Base-by-base conservation (phyloP, 768 basidiomycete species). In the Kwoniella bestiolae region DNA sequence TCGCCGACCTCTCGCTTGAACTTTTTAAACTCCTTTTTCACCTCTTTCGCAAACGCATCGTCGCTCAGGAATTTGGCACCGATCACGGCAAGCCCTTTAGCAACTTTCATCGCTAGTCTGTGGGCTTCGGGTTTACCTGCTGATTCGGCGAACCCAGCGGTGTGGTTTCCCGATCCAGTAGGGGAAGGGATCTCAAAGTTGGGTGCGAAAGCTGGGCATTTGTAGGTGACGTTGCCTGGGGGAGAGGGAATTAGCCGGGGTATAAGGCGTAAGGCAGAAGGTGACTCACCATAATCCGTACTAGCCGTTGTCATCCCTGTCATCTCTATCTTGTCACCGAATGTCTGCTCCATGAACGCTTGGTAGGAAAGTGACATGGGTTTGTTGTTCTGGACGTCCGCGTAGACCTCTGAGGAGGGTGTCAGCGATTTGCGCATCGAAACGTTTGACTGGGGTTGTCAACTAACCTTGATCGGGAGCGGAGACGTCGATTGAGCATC, bases 401-500 rank as follows among this genome's bases (percentile, higher is more conserved):
- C 69, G 12, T 67, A 71, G 7, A 57, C 61, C 56, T 58, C 66
- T 63, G 28, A 3, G 9, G n/a, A 16, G 26, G 9, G 28, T 16
- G 18, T 59, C 14, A 47, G 41, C 6, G 11, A 23, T 44, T 31
- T 57, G 14, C 12, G 56, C 56, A 38, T 57, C 14, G 16, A 25
- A 21, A 12, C 55, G 51, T 56, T 52, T 14, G 35, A 46, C 47
- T 60, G 28, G 32, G 47, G 34, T 4, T 46, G 49, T 44, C 21
- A 44, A 47, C 65, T 66, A 14, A 70, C 69, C 50, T 55, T 46
- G 41, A 56, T 76, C 80, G 3, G 70, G 63, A 14, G 72, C 71
- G 7, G 80, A 76, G 55, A 88, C 80, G 8, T 85, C 83, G 32
- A 86, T 79, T 41, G 83, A 81, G 65, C 89, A 90, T 2, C 85